Evolutionary conservation across 345 rosid species (phyloP), one percentile per base, ranked within the genome.

Genomic region (Isatis tinctoria): DNA sequence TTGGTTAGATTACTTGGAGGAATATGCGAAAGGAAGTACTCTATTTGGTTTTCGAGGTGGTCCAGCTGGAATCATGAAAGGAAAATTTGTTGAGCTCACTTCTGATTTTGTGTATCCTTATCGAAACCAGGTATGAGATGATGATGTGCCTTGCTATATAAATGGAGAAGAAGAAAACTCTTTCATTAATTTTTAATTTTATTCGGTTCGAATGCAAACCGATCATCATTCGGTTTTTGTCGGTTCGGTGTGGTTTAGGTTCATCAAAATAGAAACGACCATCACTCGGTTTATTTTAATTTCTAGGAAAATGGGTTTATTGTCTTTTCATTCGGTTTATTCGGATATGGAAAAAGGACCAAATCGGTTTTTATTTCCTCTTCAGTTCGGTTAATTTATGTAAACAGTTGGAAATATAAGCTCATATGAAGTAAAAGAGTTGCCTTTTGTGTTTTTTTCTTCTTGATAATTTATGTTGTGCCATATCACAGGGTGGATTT

Each of bases 51-150:
- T 92, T 78, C 86, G 84, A 61, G 98, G 99, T 0, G 99, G 99
- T 78, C 99, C 99, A 59, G 99, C 99, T 37, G 99, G 99, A 45
- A 89, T 92, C 72, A 88, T 92, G 99, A 95, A 92, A 60, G 81
- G 99, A 63, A 95, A 92, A 77, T 90, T 2, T 48, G 54, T 87
- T 40, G 97, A 90, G 57, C 74, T 95, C 60, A 88, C 83, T 65
- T 41, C 92, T 0, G 94, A 92, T 12, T 92, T 78, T 74, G 85
- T 95, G 7, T 75, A 85, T 60, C 96, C 99, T 7, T 92, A 92
- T 45, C 85, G 98, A 82, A 92, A 92, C 68, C 97, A 92, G 97
- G 99, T 92, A 70, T 37, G 64, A 20, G 1, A 41, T 74, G 3
- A 22, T 65, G 12, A 10, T 54, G 12, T 54, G 9, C 0, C 9